These are phyloP conservation scores for Teratosphaeria viscida DNA, from an alignment of 2,329 filamentous ascomycete species.

Conservation along the genomic window DNA sequence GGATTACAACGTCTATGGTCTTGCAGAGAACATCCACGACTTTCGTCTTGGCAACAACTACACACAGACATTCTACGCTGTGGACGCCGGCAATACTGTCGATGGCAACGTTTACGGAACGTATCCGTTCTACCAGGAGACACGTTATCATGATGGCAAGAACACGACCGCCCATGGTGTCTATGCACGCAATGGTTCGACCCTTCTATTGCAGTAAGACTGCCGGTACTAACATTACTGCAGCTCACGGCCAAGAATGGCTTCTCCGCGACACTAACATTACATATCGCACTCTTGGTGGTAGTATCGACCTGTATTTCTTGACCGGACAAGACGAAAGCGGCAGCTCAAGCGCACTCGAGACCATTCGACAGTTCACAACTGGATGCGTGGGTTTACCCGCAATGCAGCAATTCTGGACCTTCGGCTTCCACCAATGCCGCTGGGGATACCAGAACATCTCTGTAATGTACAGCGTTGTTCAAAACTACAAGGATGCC, in stretches of 20 bases:
- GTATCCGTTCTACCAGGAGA: constrained; percentile 68
- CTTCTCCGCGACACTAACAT: constrained; percentile 53
- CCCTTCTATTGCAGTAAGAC: background rate
- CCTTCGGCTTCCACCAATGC: constrained; percentile 74
- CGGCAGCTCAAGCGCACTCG: constrained; percentile 31
- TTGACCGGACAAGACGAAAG: constrained; percentile 48
- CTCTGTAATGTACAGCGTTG: constrained; percentile 49
- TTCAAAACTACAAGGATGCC: constrained; percentile 41
- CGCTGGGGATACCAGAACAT: constrained; percentile 70
- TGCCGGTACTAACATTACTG: background rate
- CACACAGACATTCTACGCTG: constrained; percentile 57
- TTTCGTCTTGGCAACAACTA: constrained; percentile 56
- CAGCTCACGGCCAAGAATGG: constrained; percentile 62
- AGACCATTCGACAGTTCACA: constrained; percentile 5
- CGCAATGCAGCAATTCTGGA: constrained; percentile 67
- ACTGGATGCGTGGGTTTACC: constrained; percentile 1
- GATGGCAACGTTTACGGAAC: constrained; percentile 62
- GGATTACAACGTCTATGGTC: constrained; percentile 34
- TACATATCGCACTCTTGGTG: constrained; percentile 65
- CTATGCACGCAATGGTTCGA: constrained; percentile 53
- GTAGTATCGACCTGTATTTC: constrained; percentile 68
- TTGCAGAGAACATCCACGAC: constrained; percentile 63
- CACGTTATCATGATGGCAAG: constrained; percentile 53
- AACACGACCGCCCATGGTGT: constrained; percentile 54
- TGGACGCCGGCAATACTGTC: constrained; percentile 56